These are phyloP conservation scores for Coemansia sp. DNA, from an alignment of 192 early-diverging fungal genomes.

Conservation along the genomic window DNA sequence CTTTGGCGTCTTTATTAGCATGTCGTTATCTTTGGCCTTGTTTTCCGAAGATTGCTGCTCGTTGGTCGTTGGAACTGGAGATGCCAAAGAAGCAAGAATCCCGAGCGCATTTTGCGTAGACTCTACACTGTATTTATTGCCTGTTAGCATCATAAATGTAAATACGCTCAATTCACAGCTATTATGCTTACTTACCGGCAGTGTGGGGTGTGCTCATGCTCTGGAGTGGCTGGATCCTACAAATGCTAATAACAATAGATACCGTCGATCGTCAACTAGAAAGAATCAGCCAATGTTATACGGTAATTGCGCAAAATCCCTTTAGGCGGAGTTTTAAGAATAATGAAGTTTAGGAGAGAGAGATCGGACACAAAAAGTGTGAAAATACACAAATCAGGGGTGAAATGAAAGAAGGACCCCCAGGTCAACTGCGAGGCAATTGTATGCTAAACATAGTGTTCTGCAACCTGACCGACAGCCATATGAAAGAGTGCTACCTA, in stretches of 20 bases:
- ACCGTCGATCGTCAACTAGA: slow-evolving; percentile 7
- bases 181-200: slow-evolving; percentile 10
- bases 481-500: not conserved
- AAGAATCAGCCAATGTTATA: slow-evolving; percentile 5
- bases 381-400: not conserved
- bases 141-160: not conserved
- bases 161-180: not conserved
- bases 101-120: slow-evolving; percentile 30
- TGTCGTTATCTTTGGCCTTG: not conserved
- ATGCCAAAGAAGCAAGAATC: slow-evolving; percentile 48
- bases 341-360: not conserved
- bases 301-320: slow-evolving; percentile 4
- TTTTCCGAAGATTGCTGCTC: not conserved
- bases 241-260: slow-evolving; percentile 5
- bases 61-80: slow-evolving; percentile 25
- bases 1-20: slow-evolving; percentile 10
- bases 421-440: slow-evolving; percentile 11
- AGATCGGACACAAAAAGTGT: not conserved
- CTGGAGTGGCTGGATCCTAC: slow-evolving; percentile 13
- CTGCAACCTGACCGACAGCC: not conserved
- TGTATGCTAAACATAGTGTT: slow-evolving; percentile 7
- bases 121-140: slow-evolving; percentile 16
- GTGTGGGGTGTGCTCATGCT: slow-evolving; percentile 7
- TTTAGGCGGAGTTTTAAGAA: slow-evolving; percentile 21
- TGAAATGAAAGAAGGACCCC: not conserved